Percentiles rank a stretch among this genome's conserved stretches.
Conservation (phyloP, 2,329 filamentous ascomycete genomes). For the Ophiostoma quercus region DNA sequence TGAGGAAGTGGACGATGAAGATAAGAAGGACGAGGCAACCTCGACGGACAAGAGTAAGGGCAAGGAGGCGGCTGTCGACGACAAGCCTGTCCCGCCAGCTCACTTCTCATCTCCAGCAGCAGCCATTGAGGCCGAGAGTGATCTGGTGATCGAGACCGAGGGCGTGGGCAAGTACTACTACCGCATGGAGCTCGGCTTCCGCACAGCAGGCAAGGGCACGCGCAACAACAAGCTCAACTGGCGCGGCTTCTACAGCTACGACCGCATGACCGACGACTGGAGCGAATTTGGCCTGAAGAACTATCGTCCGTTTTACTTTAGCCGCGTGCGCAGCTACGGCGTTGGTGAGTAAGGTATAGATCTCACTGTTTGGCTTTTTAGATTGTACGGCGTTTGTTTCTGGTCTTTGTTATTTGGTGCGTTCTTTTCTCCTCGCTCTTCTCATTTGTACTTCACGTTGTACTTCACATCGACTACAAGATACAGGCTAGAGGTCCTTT, state of each 20-base stretch:
- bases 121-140: constrained; percentile 52
- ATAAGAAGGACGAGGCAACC: constrained; percentile 24
- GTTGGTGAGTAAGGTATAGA: constrained; percentile 23
- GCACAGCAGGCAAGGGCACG: constrained; percentile 55
- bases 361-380: background rate
- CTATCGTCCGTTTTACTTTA: constrained; percentile 62
- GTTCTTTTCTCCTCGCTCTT: background rate
- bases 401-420: background rate
- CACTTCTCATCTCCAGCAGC: constrained; percentile 27
- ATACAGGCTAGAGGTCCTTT: background rate
- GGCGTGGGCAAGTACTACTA: constrained; percentile 81
- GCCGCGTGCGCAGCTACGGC: constrained; percentile 56
- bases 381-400: background rate
- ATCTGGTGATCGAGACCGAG: constrained; percentile 80
- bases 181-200: constrained; percentile 70
- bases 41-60: constrained; percentile 5
- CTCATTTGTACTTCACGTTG: no score
- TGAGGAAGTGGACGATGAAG: background rate
- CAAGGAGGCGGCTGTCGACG: background rate
- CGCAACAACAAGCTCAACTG: constrained; percentile 84
- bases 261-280: constrained; percentile 85
- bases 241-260: constrained; percentile 89
- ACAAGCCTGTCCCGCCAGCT: background rate
- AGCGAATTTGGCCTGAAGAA: constrained; percentile 66
- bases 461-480: no score